Evolutionary conservation across 1,284 basidiomycete species (phyloP).

Genomic region (Boletus semigastroideus): DNA sequence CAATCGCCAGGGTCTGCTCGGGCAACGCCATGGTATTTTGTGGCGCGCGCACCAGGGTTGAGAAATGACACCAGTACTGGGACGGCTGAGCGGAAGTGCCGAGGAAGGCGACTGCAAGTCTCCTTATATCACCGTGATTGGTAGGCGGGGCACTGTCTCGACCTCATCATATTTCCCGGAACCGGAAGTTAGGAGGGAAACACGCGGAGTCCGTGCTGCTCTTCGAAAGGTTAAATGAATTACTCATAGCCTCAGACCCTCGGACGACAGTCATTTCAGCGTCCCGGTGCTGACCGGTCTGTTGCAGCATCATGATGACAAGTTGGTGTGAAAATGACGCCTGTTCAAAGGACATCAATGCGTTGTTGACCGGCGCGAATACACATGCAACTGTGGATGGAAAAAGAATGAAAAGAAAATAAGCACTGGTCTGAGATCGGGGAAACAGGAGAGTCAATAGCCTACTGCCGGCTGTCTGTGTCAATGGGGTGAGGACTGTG

Average conservation of each 20-base stretch:
- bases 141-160: conserved; percentile 7
- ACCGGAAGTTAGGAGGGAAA: conserved; percentile 12
- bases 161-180: conserved; percentile 1
- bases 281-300: not conserved
- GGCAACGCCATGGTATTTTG: conserved; percentile 10
- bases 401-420: not conserved
- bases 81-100: not conserved
- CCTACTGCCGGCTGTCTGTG: not conserved
- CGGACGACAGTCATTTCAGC: conserved; percentile 1
- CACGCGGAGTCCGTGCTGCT: conserved; percentile 19
- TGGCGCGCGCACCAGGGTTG: not conserved
- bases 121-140: conserved; percentile 21
- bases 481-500: no score
- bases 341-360: not conserved
- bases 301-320: conserved; percentile 3
- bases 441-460: not conserved
- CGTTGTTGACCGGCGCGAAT: not conserved
- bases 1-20: conserved; percentile 21
- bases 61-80: not conserved
- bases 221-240: conserved; percentile 18
- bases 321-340: not conserved
- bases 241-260: conserved; percentile 20
- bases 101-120: conserved; percentile 1
- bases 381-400: not conserved
- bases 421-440: not conserved